Conservation (phyloP, 345 rosid genomes). For the Salix viminalis region DNA sequence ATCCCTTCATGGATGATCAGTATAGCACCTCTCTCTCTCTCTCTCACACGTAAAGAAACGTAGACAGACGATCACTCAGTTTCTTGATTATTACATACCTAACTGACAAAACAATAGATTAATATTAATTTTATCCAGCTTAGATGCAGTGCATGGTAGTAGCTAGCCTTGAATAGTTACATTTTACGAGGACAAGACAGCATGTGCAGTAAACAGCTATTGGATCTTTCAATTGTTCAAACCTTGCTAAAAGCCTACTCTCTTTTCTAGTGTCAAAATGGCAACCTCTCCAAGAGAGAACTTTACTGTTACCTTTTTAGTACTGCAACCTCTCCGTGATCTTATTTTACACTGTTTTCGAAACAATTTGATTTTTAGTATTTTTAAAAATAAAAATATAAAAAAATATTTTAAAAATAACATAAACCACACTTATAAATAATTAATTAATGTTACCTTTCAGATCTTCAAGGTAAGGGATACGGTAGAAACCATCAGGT, state of each 20-base stretch:
- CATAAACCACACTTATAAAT: no score
- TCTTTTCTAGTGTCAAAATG: neutral
- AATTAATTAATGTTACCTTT: neutral
- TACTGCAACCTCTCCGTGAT: no score
- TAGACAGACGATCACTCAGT: neutral
- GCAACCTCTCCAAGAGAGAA: neutral
- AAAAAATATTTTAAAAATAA: no score
- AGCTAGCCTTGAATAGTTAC: neutral
- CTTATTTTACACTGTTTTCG: no score
- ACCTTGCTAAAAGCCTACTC: neutral
- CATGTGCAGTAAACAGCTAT: neutral
- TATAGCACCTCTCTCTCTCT: neutral
- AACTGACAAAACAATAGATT: neutral
- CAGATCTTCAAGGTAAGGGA: neutral
- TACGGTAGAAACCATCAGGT: neutral
- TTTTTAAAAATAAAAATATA: no score
- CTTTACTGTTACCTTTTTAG: no score
- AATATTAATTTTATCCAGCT: neutral
- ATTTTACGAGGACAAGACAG: neutral
- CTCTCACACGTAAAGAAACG: neutral
- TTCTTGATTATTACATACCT: neutral
- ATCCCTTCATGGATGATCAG: neutral
- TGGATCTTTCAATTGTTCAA: neutral
- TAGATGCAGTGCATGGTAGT: neutral
- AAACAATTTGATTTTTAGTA: no score